phyloP scores from a whole-genome alignment of 495 filamentous ascomycete genomes.

The Podospora tetraspora region DNA sequence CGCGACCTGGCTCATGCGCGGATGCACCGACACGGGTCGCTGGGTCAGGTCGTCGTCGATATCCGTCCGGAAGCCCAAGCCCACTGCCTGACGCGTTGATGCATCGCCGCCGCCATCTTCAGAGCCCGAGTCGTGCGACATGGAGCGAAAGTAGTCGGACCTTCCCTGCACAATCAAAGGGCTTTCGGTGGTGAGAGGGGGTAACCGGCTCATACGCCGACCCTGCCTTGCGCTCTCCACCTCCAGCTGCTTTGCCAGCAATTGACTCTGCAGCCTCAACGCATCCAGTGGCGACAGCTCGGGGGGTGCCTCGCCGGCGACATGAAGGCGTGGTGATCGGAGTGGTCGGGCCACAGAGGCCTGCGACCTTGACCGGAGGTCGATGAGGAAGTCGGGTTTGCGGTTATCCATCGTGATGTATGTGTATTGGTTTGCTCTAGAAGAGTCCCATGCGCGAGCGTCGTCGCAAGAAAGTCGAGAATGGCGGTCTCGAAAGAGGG shows the following conservation, averaged over 20 bases:
- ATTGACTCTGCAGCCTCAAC: constrained; percentile 79
- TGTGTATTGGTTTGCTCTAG: neutral
- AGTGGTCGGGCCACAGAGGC: constrained; percentile 52
- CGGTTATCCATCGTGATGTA: constrained; percentile 41
- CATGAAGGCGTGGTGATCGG: constrained; percentile 67
- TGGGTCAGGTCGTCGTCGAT: constrained; percentile 49
- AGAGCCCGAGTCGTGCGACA: constrained; percentile 43
- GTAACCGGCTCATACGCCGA: constrained; percentile 75
- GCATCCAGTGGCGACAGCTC: constrained; percentile 92
- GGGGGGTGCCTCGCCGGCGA: constrained; percentile 82
- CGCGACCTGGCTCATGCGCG: constrained; percentile 61
- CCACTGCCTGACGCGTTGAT: constrained; percentile 29
- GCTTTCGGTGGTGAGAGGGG: constrained; percentile 73
- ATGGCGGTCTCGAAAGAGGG: neutral
- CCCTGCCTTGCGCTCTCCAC: constrained; percentile 64
- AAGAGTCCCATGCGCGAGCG: constrained; percentile 9
- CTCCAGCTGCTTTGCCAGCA: constrained; percentile 82
- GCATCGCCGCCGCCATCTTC: constrained; percentile 33
- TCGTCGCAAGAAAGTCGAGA: neutral
- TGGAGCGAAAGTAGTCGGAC: constrained; percentile 67
- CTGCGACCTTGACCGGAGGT: constrained; percentile 59
- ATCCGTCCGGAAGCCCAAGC: constrained; percentile 48
- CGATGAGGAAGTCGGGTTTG: constrained; percentile 53
- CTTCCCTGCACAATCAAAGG: constrained; percentile 59
- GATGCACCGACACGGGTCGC: constrained; percentile 68